Conservation (phyloP, 2,329 filamentous ascomycete species). For the Aspergillus ochraceus region DNA sequence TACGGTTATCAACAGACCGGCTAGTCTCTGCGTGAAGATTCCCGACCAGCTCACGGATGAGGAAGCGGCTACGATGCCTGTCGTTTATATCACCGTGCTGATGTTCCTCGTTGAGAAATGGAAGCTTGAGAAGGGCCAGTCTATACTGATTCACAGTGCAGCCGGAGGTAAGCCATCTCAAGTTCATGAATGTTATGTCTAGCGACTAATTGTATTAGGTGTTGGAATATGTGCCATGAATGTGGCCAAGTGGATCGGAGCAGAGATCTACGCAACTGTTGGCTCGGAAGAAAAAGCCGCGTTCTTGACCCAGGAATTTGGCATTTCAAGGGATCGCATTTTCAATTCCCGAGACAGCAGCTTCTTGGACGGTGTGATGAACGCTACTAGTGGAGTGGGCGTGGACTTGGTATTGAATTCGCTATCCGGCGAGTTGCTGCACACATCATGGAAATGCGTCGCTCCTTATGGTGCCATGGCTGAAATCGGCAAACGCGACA, state of each 20-base stretch:
- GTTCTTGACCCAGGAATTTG: conserved; percentile 17
- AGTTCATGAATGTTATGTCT: too few species aligned
- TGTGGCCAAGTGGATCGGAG: not conserved
- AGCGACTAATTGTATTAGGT: not conserved
- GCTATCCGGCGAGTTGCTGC: conserved; percentile 17
- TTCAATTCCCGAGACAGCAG: conserved; percentile 18
- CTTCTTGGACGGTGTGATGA: conserved; percentile 14
- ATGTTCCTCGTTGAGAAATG: not conserved
- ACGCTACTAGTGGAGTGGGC: not conserved
- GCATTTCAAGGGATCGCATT: conserved; percentile 17
- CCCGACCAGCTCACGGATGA: not conserved
- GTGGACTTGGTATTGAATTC: conserved; percentile 19
- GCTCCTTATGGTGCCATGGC: conserved; percentile 16
- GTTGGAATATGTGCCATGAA: not conserved
- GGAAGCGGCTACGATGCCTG: not conserved
- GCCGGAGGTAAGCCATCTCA: not conserved
- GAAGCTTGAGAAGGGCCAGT: not conserved
- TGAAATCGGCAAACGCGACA: conserved; percentile 16
- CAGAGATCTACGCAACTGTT: conserved; percentile 19
- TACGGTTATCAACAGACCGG: not conserved
- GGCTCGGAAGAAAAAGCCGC: conserved; percentile 17
- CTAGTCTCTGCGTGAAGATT: not conserved
- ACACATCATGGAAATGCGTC: conserved; percentile 23
- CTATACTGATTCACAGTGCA: not conserved
- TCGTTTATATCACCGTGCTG: not conserved